These are phyloP conservation scores for Citeromyces matritensis DNA, from an alignment of 805 yeast genomes.

Conservation along the genomic window DNA sequence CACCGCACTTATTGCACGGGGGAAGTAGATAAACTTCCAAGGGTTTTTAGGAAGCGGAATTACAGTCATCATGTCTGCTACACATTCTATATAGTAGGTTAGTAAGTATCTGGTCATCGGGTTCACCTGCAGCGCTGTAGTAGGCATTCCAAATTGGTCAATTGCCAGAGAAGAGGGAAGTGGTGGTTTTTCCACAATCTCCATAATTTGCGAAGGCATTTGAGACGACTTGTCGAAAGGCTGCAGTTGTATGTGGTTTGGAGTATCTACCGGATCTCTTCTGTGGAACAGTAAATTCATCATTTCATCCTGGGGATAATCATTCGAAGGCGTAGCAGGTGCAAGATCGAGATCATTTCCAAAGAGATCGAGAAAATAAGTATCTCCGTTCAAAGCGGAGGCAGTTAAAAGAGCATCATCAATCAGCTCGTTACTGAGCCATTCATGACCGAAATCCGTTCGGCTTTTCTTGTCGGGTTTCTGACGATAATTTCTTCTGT, in stretches of 20 bases:
- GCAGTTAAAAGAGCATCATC: slow-evolving; percentile 67
- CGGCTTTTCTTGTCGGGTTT: neutral
- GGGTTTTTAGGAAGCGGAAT: slow-evolving; percentile 63
- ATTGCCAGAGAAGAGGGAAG: slow-evolving; percentile 26
- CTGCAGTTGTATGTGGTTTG: slow-evolving; percentile 24
- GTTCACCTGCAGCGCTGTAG: slow-evolving; percentile 45
- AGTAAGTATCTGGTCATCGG: slow-evolving; percentile 62
- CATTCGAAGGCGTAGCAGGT: slow-evolving; percentile 1
- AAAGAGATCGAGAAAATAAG: slow-evolving; percentile 41
- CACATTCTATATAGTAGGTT: slow-evolving; percentile 58
- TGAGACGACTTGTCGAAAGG: slow-evolving; percentile 20
- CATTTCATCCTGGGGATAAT: slow-evolving; percentile 19
- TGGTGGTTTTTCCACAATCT: slow-evolving; percentile 24
- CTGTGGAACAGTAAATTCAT: slow-evolving; percentile 34
- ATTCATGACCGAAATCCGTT: slow-evolving; percentile 28
- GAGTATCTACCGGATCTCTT: slow-evolving; percentile 4
- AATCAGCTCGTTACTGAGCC: slow-evolving; percentile 57
- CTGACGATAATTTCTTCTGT: slow-evolving; percentile 8
- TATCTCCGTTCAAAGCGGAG: slow-evolving; percentile 50
- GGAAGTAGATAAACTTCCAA: slow-evolving; percentile 79
- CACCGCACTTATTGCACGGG: slow-evolving; percentile 66
- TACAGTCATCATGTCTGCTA: slow-evolving; percentile 62
- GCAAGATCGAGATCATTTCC: neutral
- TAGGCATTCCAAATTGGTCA: slow-evolving; percentile 30
- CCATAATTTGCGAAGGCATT: slow-evolving; percentile 43